A percentile compares a stretch with the other conserved stretches of the same genome.
phyloP scores from a whole-genome alignment of 108 stramenopile genomes.

The Nitzschia sp. region DNA sequence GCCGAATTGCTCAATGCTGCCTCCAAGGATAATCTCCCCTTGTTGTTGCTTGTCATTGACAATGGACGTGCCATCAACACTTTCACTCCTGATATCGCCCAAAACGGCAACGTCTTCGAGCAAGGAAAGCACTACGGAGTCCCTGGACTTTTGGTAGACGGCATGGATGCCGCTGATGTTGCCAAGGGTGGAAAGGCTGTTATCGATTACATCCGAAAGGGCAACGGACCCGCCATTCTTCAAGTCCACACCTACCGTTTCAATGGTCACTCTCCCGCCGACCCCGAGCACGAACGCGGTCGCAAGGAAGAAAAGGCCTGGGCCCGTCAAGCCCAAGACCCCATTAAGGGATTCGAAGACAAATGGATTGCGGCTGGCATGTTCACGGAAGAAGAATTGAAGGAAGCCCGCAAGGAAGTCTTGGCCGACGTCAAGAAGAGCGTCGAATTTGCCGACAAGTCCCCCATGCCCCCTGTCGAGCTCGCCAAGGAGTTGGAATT shows the following conservation, averaged over 20 bases:
- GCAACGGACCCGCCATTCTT: constrained; percentile 94
- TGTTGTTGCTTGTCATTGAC: constrained; percentile 94
- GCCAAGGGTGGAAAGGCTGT: constrained; percentile 96
- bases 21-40: constrained; percentile 95
- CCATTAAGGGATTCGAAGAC: constrained; percentile 93
- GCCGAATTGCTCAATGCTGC: constrained; percentile 96
- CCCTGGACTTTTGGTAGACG: constrained; percentile 92
- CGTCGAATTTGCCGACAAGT: constrained; percentile 92
- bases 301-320: constrained; percentile 98
- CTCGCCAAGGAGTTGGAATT: constrained; percentile 98
- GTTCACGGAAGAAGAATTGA: constrained; percentile 90
- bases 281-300: constrained; percentile 98
- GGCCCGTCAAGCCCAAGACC: constrained; percentile 94
- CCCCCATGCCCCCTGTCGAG: constrained; percentile 90
- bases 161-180: constrained; percentile 88
- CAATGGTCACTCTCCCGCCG: constrained; percentile 98
- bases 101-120: constrained; percentile 88
- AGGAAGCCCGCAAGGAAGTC: constrained; percentile 77
- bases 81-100: constrained; percentile 95
- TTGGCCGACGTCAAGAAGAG: constrained; percentile 86
- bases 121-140: constrained; percentile 97
- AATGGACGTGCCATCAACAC: constrained; percentile 99
- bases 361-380: constrained; percentile 71
- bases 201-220: constrained; percentile 92
- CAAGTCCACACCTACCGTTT: constrained; percentile 98